Evolutionary conservation across 2,329 filamentous ascomycete genomes (phyloP), one percentile per base, ranked within the genome.

Genomic region (Cladosporium sp.): DNA sequence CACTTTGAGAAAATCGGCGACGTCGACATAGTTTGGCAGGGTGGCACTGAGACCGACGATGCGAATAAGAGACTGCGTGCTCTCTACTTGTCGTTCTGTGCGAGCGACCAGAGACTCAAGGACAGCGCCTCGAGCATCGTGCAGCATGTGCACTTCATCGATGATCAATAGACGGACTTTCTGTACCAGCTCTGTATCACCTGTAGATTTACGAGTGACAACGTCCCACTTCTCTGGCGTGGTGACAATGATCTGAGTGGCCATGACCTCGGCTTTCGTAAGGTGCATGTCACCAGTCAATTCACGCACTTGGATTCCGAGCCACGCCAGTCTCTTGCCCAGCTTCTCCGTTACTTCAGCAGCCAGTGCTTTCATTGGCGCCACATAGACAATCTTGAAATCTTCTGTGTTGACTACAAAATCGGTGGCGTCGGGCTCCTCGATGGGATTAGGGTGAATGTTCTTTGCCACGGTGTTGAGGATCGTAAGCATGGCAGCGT

Each of bases 141-240:
- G 95, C 66, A 99, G 86, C 95, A 99, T 99, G 70, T 99, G 94
- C 1, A 99, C 94, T 76, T 99, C 94, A 73, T 99, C 94, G 61
- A 99, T 97, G 67, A 99, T 97, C 60, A 99, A 82, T 1, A 99
- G 80, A 10, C 93, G 86, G 22, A 99, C 94, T 71, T 99, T 99
- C 68, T 99, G 94, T 13, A 99, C 95, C 3, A 99, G 83, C 70
- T 97, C 94, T 0, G 94, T 97, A 70, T 99, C 94, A 15, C 95
- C 94, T 1, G 92, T 97, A 57, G 93, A 95, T 74, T 97, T 99
- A 60, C 94, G 83, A 3, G 94, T 99, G 4, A 99, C 90, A 0
- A 99, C 94, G 71, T 99, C 94, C 95, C 95, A 99, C 75, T 99
- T 99, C 75, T 99, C 94, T 35, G 94, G 94, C 0, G 94, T 99